phyloP scores from a whole-genome alignment of 768 basidiomycete genomes.

The Omphalotus guepiniiformis region DNA sequence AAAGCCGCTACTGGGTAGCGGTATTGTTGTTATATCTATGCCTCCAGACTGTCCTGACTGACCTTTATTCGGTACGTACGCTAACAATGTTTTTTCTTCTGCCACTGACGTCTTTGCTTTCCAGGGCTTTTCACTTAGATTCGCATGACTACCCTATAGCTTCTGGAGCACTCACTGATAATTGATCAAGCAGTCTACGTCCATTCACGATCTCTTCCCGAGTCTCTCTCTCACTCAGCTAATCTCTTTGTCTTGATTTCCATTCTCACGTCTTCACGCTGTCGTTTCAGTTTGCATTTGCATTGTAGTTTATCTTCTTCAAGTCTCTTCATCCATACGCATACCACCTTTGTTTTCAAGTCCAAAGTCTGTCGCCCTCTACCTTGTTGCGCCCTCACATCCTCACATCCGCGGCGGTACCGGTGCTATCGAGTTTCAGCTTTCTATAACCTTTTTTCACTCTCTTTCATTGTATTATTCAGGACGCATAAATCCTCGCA shows the following conservation, averaged over 20 bases:
- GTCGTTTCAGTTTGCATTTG: conserved; percentile 6
- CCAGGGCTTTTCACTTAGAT: conserved; percentile 2
- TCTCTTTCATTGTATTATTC: too few relatives aligned
- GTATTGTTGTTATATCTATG: not conserved
- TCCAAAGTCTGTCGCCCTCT: not conserved
- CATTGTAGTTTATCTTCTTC: conserved; percentile 8
- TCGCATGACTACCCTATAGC: conserved; percentile 3
- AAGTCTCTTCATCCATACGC: too few relatives aligned
- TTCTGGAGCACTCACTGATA: not conserved
- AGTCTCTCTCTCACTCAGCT: not conserved
- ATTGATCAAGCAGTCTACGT: not conserved
- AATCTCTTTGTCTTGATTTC: not conserved
- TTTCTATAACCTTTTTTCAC: too few relatives aligned
- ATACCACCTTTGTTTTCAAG: too few relatives aligned
- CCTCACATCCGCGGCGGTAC: not conserved
- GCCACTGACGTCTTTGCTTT: not conserved
- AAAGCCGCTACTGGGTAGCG: conserved; percentile 20
- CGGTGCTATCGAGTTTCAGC: too few relatives aligned
- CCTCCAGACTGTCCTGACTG: not conserved
- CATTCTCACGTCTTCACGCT: conserved; percentile 4
- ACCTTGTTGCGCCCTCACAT: not conserved
- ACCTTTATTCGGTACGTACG: not conserved
- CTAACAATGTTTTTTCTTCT: not conserved
- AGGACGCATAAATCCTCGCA: too few relatives aligned
- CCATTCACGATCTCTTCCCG: not conserved